Percentiles rank a stretch among this genome's conserved stretches.
Conservation (phyloP, 768 basidiomycete genomes). For the Russula emetica region DNA sequence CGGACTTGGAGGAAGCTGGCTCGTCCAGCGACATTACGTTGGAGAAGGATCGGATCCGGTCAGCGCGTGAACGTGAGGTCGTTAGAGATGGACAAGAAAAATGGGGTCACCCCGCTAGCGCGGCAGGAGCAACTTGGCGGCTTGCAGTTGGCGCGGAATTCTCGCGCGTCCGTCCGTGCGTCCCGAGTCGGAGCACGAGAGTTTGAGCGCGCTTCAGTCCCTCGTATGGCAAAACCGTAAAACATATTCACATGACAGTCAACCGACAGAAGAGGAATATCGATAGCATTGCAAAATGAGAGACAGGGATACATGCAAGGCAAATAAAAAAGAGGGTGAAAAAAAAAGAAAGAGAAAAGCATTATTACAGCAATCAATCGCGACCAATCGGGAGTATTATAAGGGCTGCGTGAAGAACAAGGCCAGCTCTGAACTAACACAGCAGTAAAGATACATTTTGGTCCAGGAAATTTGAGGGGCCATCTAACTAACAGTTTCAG, state of each 20-base stretch:
- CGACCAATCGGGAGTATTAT: slow-evolving; percentile 14
- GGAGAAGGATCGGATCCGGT: not conserved
- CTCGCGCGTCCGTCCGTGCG: not conserved
- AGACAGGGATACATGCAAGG: slow-evolving; percentile 10
- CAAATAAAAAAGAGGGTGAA: slow-evolving; percentile 12
- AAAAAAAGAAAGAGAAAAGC: not conserved
- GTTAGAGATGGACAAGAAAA: not conserved
- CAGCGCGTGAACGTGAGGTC: not conserved
- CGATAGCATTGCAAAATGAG: slow-evolving; percentile 18
- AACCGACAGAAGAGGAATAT: not conserved
- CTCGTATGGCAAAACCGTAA: not conserved
- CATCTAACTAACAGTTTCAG: slow-evolving; percentile 9
- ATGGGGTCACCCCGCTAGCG: not conserved
- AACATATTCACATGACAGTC: not conserved
- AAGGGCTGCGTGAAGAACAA: slow-evolving; percentile 12
- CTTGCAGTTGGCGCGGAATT: slow-evolving; percentile 7
- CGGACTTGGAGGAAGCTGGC: slow-evolving; percentile 25
- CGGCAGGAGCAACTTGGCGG: not conserved
- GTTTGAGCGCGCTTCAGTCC: not conserved
- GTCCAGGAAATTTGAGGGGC: not conserved
- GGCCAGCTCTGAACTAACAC: slow-evolving; percentile 14
- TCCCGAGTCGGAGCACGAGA: not conserved
- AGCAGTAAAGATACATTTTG: slow-evolving; percentile 11
- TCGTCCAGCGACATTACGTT: slow-evolving; percentile 22
- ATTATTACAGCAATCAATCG: slow-evolving; percentile 6